These are phyloP conservation scores for Aspergillus tamarii DNA, from an alignment of 2,329 filamentous ascomycete genomes.

Conservation along the genomic window DNA sequence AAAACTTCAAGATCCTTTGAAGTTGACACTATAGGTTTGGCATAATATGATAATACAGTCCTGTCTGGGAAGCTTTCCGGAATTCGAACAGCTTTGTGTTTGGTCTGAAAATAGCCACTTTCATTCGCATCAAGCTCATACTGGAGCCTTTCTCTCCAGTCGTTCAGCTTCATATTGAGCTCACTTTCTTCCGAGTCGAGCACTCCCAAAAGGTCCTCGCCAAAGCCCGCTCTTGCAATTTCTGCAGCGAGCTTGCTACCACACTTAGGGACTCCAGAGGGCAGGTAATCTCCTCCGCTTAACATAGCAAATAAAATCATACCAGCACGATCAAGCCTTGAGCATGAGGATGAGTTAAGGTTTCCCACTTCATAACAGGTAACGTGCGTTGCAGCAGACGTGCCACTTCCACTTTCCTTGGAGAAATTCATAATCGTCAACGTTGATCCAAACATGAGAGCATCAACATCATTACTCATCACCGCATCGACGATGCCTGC, in stretches of 20 bases:
- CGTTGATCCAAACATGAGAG: slow-evolving; percentile 92
- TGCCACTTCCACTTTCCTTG: slow-evolving; percentile 68
- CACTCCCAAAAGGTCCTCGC: slow-evolving; percentile 65
- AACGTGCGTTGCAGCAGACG: slow-evolving; percentile 74
- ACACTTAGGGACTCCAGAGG: slow-evolving; percentile 83
- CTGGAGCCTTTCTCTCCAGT: slow-evolving; percentile 73
- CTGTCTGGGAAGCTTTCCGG: slow-evolving; percentile 80
- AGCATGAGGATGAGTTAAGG: slow-evolving; percentile 28
- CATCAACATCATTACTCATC: slow-evolving; percentile 94
- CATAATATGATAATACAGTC: slow-evolving; percentile 83
- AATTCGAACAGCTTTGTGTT: slow-evolving; percentile 73
- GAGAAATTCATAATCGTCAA: slow-evolving; percentile 82
- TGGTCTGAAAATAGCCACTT: slow-evolving; percentile 75
- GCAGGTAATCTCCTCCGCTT: slow-evolving; percentile 92
- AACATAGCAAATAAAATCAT: slow-evolving; percentile 95
- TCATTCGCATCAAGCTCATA: slow-evolving; percentile 84
- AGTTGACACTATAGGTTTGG: slow-evolving; percentile 78
- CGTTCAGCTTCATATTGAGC: slow-evolving; percentile 47
- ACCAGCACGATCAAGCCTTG: slow-evolving; percentile 72
- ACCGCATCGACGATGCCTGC: slow-evolving; percentile 88
- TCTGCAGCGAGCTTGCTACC: slow-evolving; percentile 88
- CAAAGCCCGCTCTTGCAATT: slow-evolving; percentile 86
- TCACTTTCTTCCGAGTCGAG: slow-evolving; percentile 58
- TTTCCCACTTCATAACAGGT: slow-evolving; percentile 69
- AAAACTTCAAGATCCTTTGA: slow-evolving; percentile 60